phyloP scores from a whole-genome alignment of 2,329 filamentous ascomycete species.

The Fusarium begoniae region DNA sequence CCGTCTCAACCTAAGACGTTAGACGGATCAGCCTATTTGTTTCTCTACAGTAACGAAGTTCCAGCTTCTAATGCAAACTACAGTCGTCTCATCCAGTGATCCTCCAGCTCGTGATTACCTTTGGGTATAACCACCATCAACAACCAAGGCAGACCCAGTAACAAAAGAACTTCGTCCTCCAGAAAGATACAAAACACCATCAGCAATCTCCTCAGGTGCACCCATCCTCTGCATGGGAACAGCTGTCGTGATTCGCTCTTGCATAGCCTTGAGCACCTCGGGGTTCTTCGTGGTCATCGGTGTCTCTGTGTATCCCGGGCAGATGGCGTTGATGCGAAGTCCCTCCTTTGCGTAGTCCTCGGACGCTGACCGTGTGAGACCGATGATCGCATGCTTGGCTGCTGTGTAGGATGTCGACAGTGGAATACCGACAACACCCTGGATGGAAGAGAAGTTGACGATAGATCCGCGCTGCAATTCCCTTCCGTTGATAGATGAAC shows the following conservation, averaged over 20 bases:
- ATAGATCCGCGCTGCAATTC: slow-evolving; percentile 28
- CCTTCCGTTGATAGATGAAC: slow-evolving; percentile 46
- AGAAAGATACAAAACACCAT: slow-evolving; percentile 42
- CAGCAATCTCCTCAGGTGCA: slow-evolving; percentile 42
- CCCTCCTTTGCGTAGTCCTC: slow-evolving; percentile 54
- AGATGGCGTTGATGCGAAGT: slow-evolving; percentile 51
- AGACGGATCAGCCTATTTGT: not conserved
- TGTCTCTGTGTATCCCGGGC: slow-evolving; percentile 45
- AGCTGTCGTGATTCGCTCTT: slow-evolving; percentile 23
- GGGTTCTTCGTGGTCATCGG: slow-evolving; percentile 44
- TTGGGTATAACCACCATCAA: slow-evolving; percentile 33
- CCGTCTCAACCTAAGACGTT: not conserved
- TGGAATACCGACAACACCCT: slow-evolving; percentile 25
- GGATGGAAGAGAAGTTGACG: slow-evolving; percentile 33
- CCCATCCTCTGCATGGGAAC: slow-evolving; percentile 45
- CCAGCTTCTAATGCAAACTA: no score
- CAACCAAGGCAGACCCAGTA: slow-evolving; percentile 28
- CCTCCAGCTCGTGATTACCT: not conserved
- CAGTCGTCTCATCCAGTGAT: rapidly evolving
- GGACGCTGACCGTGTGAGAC: slow-evolving; percentile 46
- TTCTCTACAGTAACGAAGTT: no score
- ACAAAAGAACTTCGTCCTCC: slow-evolving; percentile 37
- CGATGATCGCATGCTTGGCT: slow-evolving; percentile 32
- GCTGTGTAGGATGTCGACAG: slow-evolving; percentile 32
- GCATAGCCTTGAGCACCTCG: slow-evolving; percentile 42